phyloP scores from a whole-genome alignment of 2,329 filamentous ascomycete species.

The Aspergillus ochraceoroseus region DNA sequence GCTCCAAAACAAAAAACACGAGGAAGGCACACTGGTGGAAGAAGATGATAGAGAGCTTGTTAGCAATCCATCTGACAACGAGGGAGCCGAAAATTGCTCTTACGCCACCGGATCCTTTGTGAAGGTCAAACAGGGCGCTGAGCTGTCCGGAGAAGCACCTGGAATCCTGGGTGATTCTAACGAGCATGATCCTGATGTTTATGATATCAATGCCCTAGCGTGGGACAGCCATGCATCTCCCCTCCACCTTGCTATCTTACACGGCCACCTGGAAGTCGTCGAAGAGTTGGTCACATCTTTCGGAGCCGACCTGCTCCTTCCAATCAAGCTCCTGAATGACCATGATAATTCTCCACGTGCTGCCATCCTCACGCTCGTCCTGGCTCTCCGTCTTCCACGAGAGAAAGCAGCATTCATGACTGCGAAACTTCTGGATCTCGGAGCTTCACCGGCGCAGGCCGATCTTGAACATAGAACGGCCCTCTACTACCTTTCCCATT shows the following conservation, averaged over 20 bases:
- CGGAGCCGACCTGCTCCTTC: slow-evolving; percentile 70
- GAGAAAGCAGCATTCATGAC: slow-evolving; percentile 63
- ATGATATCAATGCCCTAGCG: slow-evolving; percentile 69
- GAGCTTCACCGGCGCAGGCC: slow-evolving; percentile 68
- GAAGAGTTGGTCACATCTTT: slow-evolving; percentile 65
- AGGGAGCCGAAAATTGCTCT: slow-evolving; percentile 45
- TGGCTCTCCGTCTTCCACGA: slow-evolving; percentile 61
- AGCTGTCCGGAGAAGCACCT: slow-evolving; percentile 38
- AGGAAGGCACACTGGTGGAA: slow-evolving; percentile 24
- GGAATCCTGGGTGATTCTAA: slow-evolving; percentile 51
- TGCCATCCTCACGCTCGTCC: slow-evolving; percentile 64
- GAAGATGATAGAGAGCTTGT: slow-evolving; percentile 27
- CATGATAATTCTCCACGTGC: slow-evolving; percentile 47
- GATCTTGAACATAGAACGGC: slow-evolving; percentile 61
- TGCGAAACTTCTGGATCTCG: slow-evolving; percentile 60
- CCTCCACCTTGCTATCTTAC: slow-evolving; percentile 71
- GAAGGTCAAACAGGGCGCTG: slow-evolving; percentile 47
- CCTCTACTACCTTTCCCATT: slow-evolving; percentile 60
- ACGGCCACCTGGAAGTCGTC: slow-evolving; percentile 65
- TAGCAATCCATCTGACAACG: slow-evolving; percentile 5
- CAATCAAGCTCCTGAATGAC: slow-evolving; percentile 58
- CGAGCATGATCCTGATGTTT: slow-evolving; percentile 69
- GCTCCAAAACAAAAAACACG: slow-evolving; percentile 29
- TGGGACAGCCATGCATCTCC: slow-evolving; percentile 74
- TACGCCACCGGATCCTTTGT: slow-evolving; percentile 68